Percentiles rank a stretch among this genome's conserved stretches.
phyloP scores from a whole-genome alignment of 2,329 filamentous ascomycete genomes.

The Escovopsis weberi region DNA sequence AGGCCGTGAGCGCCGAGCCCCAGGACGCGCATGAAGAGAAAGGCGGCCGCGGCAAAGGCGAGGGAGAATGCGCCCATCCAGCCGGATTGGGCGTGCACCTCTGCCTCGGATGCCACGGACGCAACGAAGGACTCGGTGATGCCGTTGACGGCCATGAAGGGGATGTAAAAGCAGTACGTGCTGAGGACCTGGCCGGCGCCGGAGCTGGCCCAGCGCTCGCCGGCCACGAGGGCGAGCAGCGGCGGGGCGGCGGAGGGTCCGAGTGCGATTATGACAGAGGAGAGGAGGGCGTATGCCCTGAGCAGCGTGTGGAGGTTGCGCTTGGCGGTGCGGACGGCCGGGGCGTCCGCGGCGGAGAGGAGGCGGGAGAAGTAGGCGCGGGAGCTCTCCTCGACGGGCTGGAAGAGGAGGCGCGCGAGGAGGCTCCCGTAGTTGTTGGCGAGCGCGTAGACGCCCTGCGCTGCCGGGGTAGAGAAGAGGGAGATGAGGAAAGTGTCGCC shows the following conservation, averaged over 20 bases:
- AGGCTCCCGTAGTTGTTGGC: constrained; percentile 92
- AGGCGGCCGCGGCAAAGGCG: constrained; percentile 61
- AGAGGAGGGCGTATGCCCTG: constrained; percentile 59
- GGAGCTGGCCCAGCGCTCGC: constrained; percentile 57
- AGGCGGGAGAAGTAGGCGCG: constrained; percentile 79
- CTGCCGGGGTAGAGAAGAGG: constrained; percentile 56
- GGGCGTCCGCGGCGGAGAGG: constrained; percentile 30
- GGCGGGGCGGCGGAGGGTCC: constrained; percentile 64
- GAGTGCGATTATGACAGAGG: constrained; percentile 50
- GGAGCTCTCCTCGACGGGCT: constrained; percentile 88
- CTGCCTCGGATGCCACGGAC: constrained; percentile 59
- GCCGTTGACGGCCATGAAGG: constrained; percentile 81
- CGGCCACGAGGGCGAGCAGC: constrained; percentile 61
- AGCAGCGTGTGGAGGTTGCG: constrained; percentile 50
- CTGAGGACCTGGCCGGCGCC: constrained; percentile 62
- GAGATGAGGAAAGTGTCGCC: constrained; percentile 85
- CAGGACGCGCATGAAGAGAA: constrained; percentile 55
- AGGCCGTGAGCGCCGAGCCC: constrained; percentile 63
- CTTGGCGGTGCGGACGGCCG: constrained; percentile 25
- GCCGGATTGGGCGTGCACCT: constrained; percentile 63
- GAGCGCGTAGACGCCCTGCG: constrained; percentile 84
- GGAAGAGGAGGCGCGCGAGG: constrained; percentile 76
- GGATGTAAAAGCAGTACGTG: constrained; percentile 84
- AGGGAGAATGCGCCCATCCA: constrained; percentile 78
- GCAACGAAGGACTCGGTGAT: constrained; percentile 87